phyloP scores from a whole-genome alignment of 2,329 filamentous ascomycete genomes.

The Laburnicola sp. region DNA sequence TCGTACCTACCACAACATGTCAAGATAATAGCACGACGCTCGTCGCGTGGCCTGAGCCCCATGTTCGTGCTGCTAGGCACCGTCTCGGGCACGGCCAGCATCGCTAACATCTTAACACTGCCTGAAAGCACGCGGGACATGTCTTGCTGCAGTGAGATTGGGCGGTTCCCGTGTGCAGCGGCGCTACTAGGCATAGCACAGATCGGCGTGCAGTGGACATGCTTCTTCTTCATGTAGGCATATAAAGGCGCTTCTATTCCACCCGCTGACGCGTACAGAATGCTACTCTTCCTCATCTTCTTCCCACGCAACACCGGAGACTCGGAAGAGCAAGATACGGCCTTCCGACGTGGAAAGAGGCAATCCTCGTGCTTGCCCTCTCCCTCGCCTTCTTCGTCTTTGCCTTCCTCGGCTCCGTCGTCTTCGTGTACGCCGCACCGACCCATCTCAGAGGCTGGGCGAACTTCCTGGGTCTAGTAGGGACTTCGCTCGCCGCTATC shows the following conservation, averaged over 20 bases:
- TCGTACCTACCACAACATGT: constrained; percentile 95
- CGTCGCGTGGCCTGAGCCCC: constrained; percentile 91
- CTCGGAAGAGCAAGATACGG: constrained; percentile 32
- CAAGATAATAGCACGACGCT: constrained; percentile 82
- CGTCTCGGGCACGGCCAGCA: constrained; percentile 82
- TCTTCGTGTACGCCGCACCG: constrained; percentile 67
- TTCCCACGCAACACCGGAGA: constrained; percentile 58
- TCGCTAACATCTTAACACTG: constrained; percentile 89
- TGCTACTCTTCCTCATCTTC: constrained; percentile 92
- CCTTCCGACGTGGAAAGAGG: constrained; percentile 70
- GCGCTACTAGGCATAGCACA: constrained; percentile 87
- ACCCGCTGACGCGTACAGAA: constrained; percentile 55
- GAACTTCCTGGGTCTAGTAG: constrained; percentile 78
- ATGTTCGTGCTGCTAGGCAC: constrained; percentile 94
- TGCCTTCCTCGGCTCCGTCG: constrained; percentile 65
- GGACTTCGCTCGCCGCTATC: constrained; percentile 75
- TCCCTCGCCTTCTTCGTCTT: constrained; percentile 78
- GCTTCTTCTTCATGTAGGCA: constrained; percentile 82
- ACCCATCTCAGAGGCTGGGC: constrained; percentile 75
- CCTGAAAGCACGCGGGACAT: constrained; percentile 83
- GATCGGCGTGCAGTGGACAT: constrained; percentile 87
- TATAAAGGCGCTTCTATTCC: not conserved
- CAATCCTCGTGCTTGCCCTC: constrained; percentile 70
- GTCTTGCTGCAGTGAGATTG: constrained; percentile 81
- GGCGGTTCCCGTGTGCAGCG: constrained; percentile 78